phyloP scores from a whole-genome alignment of 2,329 filamentous ascomycete species.

The Biscogniauxia marginata region DNA sequence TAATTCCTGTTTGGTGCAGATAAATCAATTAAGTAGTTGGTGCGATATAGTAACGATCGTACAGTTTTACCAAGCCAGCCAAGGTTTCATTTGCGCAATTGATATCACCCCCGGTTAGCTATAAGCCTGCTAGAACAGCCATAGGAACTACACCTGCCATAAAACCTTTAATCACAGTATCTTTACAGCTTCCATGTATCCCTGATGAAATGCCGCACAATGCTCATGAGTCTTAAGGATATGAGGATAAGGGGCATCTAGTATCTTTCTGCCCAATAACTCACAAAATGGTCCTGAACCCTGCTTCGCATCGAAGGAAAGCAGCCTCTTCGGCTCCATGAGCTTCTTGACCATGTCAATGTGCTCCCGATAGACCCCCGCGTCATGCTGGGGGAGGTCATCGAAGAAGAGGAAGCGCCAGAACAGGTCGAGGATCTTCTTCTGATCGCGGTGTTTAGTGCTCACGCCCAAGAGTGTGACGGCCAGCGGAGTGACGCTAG shows the following conservation, averaged over 20 bases:
- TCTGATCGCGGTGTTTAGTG: not conserved
- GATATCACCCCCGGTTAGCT: too few species aligned
- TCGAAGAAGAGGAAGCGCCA: not conserved
- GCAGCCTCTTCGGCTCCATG: not conserved
- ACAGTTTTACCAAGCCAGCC: too few species aligned
- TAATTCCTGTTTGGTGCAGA: too few species aligned
- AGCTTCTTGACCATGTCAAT: not conserved
- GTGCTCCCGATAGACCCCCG: not conserved
- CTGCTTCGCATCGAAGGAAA: not conserved
- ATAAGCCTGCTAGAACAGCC: too few species aligned
- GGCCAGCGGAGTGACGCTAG: not conserved
- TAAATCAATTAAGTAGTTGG: too few species aligned
- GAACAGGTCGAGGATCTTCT: not conserved
- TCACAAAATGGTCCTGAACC: not conserved
- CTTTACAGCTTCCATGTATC: not conserved
- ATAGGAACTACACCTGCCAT: too few species aligned
- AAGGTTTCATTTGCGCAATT: too few species aligned
- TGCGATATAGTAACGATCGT: too few species aligned
- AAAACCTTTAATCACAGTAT: too few species aligned
- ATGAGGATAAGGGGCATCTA: not conserved
- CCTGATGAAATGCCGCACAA: not conserved
- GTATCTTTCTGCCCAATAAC: not conserved
- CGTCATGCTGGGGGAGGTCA: not conserved
- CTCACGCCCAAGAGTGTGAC: not conserved
- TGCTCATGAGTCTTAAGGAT: not conserved